Percentiles rank a stretch among this genome's conserved stretches.
phyloP scores from a whole-genome alignment of 768 basidiomycete genomes.

The Fomitopsis serialis region DNA sequence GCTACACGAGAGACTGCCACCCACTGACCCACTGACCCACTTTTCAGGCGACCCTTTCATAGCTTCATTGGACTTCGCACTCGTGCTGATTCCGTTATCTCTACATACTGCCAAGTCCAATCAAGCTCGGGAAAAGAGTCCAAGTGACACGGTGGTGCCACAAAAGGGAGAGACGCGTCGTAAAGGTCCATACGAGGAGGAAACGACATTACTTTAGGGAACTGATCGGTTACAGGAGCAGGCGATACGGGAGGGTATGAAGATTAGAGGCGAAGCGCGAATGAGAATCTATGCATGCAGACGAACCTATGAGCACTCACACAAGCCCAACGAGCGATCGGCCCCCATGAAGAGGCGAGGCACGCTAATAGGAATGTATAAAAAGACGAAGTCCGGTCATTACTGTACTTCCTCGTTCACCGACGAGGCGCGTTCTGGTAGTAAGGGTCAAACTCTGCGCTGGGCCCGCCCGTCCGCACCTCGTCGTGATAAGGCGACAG shows the following conservation, averaged over 20 bases:
- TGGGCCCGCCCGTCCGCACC: conserved; percentile 15
- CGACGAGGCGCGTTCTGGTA: conserved; percentile 22
- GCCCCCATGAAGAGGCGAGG: not conserved
- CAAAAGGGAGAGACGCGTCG: not conserved
- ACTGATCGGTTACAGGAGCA: not conserved
- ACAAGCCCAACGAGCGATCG: not conserved
- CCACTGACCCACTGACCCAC: too few species aligned
- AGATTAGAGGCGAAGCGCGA: not conserved
- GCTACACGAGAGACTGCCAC: too few species aligned
- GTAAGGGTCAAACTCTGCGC: conserved; percentile 34
- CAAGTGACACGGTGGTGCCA: not conserved
- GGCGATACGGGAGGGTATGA: not conserved
- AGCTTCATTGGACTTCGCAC: too few species aligned
- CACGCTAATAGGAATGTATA: not conserved
- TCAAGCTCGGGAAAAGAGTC: not conserved
- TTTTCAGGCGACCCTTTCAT: conserved; percentile 22
- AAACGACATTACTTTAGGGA: not conserved
- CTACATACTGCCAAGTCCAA: not conserved
- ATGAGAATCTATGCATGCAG: not conserved
- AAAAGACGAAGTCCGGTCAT: not conserved
- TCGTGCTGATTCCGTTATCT: not conserved
- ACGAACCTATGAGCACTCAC: conserved; percentile 1
- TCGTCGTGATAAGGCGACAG: conserved; percentile 37
- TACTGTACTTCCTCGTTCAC: conserved; percentile 3
- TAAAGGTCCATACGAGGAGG: not conserved